Base-by-base conservation (phyloP, 225 moss, liverwort and hornwort species). In the Rhytidiadelphus loreus region DNA sequence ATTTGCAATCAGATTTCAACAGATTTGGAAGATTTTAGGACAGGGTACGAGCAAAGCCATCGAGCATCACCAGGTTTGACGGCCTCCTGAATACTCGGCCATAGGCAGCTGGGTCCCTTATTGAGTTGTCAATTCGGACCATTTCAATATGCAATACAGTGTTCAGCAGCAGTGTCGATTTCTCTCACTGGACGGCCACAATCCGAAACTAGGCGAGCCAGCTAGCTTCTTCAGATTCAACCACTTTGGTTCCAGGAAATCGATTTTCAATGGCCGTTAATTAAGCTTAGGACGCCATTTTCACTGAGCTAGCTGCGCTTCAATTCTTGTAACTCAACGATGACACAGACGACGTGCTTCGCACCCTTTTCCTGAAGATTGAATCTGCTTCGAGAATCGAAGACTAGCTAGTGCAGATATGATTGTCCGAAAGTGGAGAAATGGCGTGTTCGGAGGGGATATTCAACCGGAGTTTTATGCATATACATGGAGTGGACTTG, bases 41-140 rank as follows among this genome's bases (percentile, higher is more conserved):
- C 39, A 83, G 75, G 44, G 73, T 73, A 75, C 53, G 19, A 87
- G 75, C 56, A 80, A 53, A 87, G 63, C 48, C 52, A 83, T 60
- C 41, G 50, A 69, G 41, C 17, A 64, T 77, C 70, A 24, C 64
- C 64, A 65, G 78, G 83, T 88, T 76, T 61, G 39, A 70, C 63
- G 90, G 57, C 48, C 80, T 80, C 90, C 64, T 65, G 61, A 76
- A 48, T 69, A 85, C 85, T 66, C 61, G 88, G 74, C 81, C 18
- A n/a, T 13, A 29, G 74, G 30, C 63, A 48, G 80, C 85, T 87
- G 87, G 90, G 88, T 64, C 88, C 44, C 82, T 61, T 32, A 32
- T 82, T 82, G 73, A 90, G 85, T 80, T 89, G 85, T 85, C 85
- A 81, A 39, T 75, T 81, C 75, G 48, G 85, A 85, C 81, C 87